Base-by-base conservation (phyloP, 768 basidiomycete genomes). In the Mycena alexandri region DNA sequence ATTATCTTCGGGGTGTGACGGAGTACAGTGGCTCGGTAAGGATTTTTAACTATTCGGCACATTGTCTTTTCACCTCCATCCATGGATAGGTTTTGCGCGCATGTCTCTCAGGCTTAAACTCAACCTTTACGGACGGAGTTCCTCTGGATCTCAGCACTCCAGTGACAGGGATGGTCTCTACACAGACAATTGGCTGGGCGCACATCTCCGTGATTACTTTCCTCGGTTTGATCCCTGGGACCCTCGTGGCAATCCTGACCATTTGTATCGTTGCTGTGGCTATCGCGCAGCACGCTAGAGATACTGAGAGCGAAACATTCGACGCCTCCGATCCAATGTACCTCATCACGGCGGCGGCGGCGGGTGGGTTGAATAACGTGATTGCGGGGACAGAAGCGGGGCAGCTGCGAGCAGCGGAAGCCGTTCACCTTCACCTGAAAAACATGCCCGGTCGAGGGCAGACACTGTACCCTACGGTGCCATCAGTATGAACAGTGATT, bases 11-110 rank as follows among this genome's bases (percentile, higher is more conserved):
- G 6, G 42, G 56, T 17, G 56, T 57, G 13, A 24, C 56, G 11
- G 56, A 57, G 29, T 57, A 57, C 29, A 57, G 56, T 44, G 56
- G 56, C 19, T 34, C 58, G 8, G 58, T 60, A 29, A 48, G 25
- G 1, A 14, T 58, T 42, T 24, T 22, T 12, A 17, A 19, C 12
- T n/a, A 3, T 17, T 14, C 34, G 14, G 36, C 5, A 21, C n/a
- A 34, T 24, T 48, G n/a, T 19, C 11, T 7, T 19, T 10, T 6
- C 47, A 4, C 5, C 5, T 11, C 3, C 36, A 5, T 36, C 14
- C 19, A 14, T 11, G 3, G 14, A 2, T 29, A 60, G 58, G 47
- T 60, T 29, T 48, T 60, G 8, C 58, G 58, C 5, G 58, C 58
- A 2, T 60, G 58, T 36, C 19, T 60, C 3, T 60, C 58, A 16